Conservation (phyloP, 345 rosid species). For the Rhodamnia argentea region DNA sequence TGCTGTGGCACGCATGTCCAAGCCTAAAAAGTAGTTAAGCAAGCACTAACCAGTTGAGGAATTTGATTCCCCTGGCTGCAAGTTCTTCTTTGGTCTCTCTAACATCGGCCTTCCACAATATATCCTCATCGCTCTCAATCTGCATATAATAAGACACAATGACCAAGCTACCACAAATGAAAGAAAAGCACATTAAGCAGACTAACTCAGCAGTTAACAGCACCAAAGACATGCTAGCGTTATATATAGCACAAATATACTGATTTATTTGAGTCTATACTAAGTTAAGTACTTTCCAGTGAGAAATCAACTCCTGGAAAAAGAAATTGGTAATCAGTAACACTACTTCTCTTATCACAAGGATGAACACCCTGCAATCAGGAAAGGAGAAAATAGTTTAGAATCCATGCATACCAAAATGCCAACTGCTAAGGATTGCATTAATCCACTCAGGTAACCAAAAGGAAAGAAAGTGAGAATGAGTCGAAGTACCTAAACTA, state of each 20-base stretch:
- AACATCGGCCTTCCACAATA: conserved; percentile 66
- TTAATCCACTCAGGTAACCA: background rate
- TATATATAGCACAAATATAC: background rate
- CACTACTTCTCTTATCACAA: conserved; percentile 68
- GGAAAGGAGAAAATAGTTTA: background rate
- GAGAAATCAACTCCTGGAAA: conserved; percentile 96
- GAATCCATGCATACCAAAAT: background rate
- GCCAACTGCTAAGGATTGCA: background rate
- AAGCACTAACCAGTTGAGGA: conserved; percentile 52
- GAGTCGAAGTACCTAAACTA: background rate
- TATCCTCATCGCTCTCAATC: conserved; percentile 77
- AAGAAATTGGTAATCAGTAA: conserved; percentile 71
- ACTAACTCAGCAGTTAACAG: background rate
- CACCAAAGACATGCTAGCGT: background rate
- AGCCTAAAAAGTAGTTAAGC: background rate
- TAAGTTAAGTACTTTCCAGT: conserved; percentile 46
- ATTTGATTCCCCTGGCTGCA: conserved; percentile 64
- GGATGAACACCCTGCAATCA: conserved; percentile 82
- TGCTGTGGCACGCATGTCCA: background rate
- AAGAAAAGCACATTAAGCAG: background rate
- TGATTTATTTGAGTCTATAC: background rate
- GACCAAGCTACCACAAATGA: background rate
- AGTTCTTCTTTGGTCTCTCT: conserved; percentile 81
- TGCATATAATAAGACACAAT: conserved; percentile 8
- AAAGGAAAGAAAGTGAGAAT: background rate